A percentile compares a stretch with the other conserved stretches of the same genome.
These are phyloP conservation scores for Rheum nobile DNA, from an alignment of 148 eudicot species.

Conservation along the genomic window DNA sequence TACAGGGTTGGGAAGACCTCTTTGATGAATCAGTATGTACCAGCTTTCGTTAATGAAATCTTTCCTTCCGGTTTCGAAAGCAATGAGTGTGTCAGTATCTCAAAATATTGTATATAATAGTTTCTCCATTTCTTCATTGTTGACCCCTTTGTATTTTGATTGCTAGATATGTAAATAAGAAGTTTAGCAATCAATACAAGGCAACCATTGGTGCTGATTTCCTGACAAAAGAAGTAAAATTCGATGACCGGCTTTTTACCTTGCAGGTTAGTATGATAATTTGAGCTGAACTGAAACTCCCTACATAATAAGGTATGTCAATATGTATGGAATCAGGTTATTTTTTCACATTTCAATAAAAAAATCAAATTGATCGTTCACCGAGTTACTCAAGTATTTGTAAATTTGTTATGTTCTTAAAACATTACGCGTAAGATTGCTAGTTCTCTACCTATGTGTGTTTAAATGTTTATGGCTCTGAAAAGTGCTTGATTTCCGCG, in stretches of 20 bases:
- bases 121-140: neutral
- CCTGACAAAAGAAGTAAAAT: slow-evolving; percentile 90
- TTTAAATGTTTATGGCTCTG: neutral
- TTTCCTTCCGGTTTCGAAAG: neutral
- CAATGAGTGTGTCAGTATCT: neutral
- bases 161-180: slow-evolving; percentile 82
- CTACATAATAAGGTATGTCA: neutral
- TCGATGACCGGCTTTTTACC: slow-evolving; percentile 92
- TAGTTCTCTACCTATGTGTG: neutral
- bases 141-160: neutral
- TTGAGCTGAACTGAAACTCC: neutral
- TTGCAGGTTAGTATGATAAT: slow-evolving; percentile 48
- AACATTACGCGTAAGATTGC: neutral
- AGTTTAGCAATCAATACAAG: slow-evolving; percentile 93
- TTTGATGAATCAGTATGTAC: slow-evolving; percentile 97
- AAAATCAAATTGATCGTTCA: too few species aligned
- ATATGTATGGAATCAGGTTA: neutral
- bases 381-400: neutral
- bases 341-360: neutral
- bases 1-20: slow-evolving; percentile 98
- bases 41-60: slow-evolving; percentile 1
- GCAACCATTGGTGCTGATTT: slow-evolving; percentile 98
- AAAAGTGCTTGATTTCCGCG: neutral
- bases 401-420: neutral
- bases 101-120: neutral